Conservation (phyloP, 176 grass and related monocot species). For the Saccharum officinarum region DNA sequence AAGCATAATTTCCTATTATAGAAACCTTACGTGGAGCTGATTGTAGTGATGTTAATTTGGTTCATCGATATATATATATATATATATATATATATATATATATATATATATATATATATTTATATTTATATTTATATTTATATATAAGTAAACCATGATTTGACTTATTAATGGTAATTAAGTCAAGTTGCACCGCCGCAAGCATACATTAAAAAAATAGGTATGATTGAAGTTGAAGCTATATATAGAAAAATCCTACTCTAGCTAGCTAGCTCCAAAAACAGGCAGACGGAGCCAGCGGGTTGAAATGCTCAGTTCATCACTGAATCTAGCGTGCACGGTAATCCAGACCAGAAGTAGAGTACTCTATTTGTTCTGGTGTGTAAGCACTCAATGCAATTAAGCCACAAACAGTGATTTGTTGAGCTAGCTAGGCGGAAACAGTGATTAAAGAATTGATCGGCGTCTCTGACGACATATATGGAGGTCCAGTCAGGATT, state of each 20-base stretch:
- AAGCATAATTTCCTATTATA: neutral
- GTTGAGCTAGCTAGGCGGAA: neutral
- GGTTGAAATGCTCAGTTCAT: neutral
- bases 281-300: too few relatives aligned
- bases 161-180: neutral
- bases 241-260: neutral
- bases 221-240: constrained; percentile 13
- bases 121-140: too few relatives aligned
- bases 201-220: neutral
- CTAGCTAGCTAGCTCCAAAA: neutral
- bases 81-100: too few relatives aligned
- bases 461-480: neutral
- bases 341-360: too few relatives aligned
- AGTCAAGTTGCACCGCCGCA: neutral
- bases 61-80: too few relatives aligned
- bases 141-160: neutral
- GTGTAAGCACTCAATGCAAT: too few relatives aligned
- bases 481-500: constrained; percentile 15
- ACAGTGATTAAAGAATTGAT: neutral
- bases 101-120: too few relatives aligned
- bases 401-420: neutral
- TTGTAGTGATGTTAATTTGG: neutral
- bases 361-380: too few relatives aligned
- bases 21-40: neutral
- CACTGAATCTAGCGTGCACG: too few relatives aligned